Percentiles rank a stretch among this genome's conserved stretches.
phyloP scores from a whole-genome alignment of 2,329 filamentous ascomycete genomes.

The Scedosporium aurantiacum region DNA sequence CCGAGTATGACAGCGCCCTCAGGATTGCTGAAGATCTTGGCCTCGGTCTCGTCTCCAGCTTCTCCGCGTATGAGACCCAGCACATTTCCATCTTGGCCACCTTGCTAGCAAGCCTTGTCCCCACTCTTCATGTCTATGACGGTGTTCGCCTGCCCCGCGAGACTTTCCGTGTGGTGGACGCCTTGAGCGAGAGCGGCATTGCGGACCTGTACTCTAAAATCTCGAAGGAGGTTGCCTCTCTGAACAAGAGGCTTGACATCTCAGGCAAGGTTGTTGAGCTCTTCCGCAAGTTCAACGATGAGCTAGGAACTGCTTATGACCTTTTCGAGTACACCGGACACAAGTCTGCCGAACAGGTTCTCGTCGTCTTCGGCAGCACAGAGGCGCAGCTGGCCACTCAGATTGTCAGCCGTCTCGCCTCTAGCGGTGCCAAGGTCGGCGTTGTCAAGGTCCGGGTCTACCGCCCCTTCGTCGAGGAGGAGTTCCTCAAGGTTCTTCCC shows the following conservation, averaged over 20 bases:
- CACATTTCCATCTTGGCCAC: conserved; percentile 91
- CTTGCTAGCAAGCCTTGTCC: conserved; percentile 63
- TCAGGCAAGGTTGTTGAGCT: conserved; percentile 63
- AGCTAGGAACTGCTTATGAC: conserved; percentile 86
- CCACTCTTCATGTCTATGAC: conserved; percentile 83
- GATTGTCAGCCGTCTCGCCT: conserved; percentile 61
- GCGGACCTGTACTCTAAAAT: conserved; percentile 59
- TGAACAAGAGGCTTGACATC: conserved; percentile 59
- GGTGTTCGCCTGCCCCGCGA: conserved; percentile 74
- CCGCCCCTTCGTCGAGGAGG: conserved; percentile 88
- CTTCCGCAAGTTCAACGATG: conserved; percentile 68
- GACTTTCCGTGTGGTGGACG: conserved; percentile 71
- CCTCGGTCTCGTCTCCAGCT: conserved; percentile 72
- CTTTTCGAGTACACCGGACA: conserved; percentile 93
- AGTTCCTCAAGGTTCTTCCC: conserved; percentile 75
- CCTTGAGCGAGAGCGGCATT: conserved; percentile 61
- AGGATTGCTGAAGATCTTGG: conserved; percentile 81
- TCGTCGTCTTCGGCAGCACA: conserved; percentile 86
- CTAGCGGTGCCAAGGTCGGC: conserved; percentile 67
- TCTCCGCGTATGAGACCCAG: conserved; percentile 82
- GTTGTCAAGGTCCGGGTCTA: conserved; percentile 89
- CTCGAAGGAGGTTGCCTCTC: conserved; percentile 45
- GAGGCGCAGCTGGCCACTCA: conserved; percentile 81
- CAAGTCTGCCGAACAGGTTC: conserved; percentile 62
- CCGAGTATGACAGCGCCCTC: conserved; percentile 76